Base-by-base conservation (phyloP, 2,329 filamentous ascomycete genomes). In the Pyricularia pennisetigena region DNA sequence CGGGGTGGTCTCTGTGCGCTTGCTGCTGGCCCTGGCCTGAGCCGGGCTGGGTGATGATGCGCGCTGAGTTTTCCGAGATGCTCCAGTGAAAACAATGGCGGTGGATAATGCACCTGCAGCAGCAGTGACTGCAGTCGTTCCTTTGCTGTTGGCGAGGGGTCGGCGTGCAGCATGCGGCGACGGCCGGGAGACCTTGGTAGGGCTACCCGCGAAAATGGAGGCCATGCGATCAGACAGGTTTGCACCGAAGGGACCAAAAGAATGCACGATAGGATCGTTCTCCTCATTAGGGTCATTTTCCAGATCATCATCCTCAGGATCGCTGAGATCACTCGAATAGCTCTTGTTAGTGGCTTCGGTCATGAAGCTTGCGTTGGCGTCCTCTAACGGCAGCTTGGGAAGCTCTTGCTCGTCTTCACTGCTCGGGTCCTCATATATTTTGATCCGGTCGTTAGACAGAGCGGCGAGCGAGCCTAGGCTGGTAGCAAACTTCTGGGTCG, bases 221-320 rank as follows among this genome's bases (percentile, higher is more conserved):
- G 92, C 91, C 77, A 97, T 85, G 29, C 92, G 89, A 70, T 87
- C 87, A n/a, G 94, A 88, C 54, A 97, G 83, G 75, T 97, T 92
- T 68, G 91, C 91, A 61, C 93, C 93, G 74, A 92, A 97, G 0
- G 93, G 93, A 20, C 93, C 94, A 72, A 97, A 97, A 0, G 94
- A 97, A 78, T 95, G 92, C 23, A 97, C 83, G 68, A 97, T 88
- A 2, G 94, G 94, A 73, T 98, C 95, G 71, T 97, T 97, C 79
- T 98, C 94, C 80, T 97, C 94, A 73, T 94, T 90, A 0, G 91
- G 89, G 71, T 97, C 88, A 66, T 92, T 89, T 23, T 93, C 88
- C 65, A 91, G 89, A 65, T 91, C 89, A 24, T 93, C 80, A 14
- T 79, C 81, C 12, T 78, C 76, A 29, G 78, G 79, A 32, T 85